Percentiles rank a stretch among this genome's conserved stretches.
phyloP scores from a whole-genome alignment of 495 filamentous ascomycete species.

The Annulohypoxylon stygium region DNA sequence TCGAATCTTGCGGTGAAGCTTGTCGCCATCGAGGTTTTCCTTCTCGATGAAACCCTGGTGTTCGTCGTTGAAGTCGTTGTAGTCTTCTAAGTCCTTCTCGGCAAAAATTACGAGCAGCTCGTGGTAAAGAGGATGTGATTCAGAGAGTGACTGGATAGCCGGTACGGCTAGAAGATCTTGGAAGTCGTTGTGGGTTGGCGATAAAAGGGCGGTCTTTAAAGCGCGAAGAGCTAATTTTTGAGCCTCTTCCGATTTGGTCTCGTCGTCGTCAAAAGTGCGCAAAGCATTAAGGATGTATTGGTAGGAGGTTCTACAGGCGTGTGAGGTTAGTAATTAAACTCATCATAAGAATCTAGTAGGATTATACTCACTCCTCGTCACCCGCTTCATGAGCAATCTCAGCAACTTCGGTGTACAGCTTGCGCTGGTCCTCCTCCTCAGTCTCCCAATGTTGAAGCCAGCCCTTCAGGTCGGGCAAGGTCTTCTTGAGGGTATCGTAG shows the following conservation, averaged over 20 bases:
- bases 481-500: slow-evolving; percentile 83
- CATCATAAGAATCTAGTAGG: background rate
- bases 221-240: slow-evolving; percentile 86
- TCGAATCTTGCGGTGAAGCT: slow-evolving; percentile 88
- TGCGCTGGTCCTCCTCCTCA: slow-evolving; percentile 82
- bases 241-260: slow-evolving; percentile 75
- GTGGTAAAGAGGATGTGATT: slow-evolving; percentile 83
- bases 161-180: slow-evolving; percentile 90
- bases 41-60: slow-evolving; percentile 85
- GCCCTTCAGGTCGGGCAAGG: slow-evolving; percentile 79
- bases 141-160: slow-evolving; percentile 84
- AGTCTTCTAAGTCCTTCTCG: slow-evolving; percentile 91
- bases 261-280: slow-evolving; percentile 81
- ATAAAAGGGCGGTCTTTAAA: slow-evolving; percentile 81
- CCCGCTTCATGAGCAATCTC: slow-evolving; percentile 81
- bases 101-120: slow-evolving; percentile 96
- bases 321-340: slow-evolving; percentile 36
- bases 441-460: slow-evolving; percentile 90
- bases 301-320: slow-evolving; percentile 72
- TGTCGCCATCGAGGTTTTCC: slow-evolving; percentile 71
- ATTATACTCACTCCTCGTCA: slow-evolving; percentile 73
- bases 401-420: slow-evolving; percentile 81
- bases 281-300: slow-evolving; percentile 85
- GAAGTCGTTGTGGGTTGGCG: slow-evolving; percentile 89
- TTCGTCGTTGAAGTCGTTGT: slow-evolving; percentile 90